Evolutionary conservation across 2,329 filamentous ascomycete species (phyloP), one percentile per base, ranked within the genome.

Genomic region (Pseudocercospora cruenta): DNA sequence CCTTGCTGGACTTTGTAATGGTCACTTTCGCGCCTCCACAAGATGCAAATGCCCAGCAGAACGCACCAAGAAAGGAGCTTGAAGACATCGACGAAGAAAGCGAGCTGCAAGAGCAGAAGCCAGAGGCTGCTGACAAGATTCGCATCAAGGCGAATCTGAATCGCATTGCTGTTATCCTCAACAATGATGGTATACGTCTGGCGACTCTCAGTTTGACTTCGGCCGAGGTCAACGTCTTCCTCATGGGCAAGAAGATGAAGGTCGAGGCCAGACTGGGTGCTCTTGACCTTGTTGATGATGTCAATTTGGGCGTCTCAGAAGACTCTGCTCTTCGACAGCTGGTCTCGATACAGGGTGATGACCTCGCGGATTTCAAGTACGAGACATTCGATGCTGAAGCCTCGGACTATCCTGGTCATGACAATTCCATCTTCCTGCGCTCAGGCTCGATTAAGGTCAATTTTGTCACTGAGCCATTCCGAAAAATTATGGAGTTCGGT

Each of bases 391-490:
- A 98, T 77, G 79, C 90, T 0, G 85, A 86, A 22, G 88, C 89
- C 2, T 86, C 90, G 61, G 85, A 87, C 10, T 98, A 98, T 74
- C 96, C 95, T 5, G 96, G 95, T 10, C 97, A 98, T 75, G 94
- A 98, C 76, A 95, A 92, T 14, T 94, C 94, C 1, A 89, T 99
- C 31, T 96, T 89, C 75, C 83, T 99, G 10, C 89, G 94, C 39
- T 94, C 95, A 19, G 95, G 95, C 1, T 99, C 95, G 0, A 90
- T 99, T 78, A 98, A 96, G 80, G 85, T 99, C 76, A 98, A 97
- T 77, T 99, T 99, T 77, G 82, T 98, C 3, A 94, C 97, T 68
- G 96, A 99, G 78, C 95, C 95, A 0, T 97, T 98, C 83, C 89
- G 95, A 60, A 98, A 98, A 80, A 98, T 99, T 70, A 92, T 99